phyloP scores from a whole-genome alignment of 1,284 basidiomycete genomes.

The Leccinum glutinopallens region DNA sequence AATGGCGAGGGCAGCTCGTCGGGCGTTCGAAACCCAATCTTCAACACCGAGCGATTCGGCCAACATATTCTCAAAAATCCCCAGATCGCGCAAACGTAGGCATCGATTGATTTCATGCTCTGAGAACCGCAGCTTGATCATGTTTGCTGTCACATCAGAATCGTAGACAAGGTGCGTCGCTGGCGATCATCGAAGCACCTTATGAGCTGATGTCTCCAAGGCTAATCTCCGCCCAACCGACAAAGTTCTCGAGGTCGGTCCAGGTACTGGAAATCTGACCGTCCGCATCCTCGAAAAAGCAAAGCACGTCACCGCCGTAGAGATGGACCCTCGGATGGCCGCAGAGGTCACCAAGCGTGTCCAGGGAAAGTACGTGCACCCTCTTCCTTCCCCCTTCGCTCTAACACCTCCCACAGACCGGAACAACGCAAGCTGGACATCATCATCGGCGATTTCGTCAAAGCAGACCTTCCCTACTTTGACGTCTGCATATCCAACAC shows the following conservation, averaged over 20 bases:
- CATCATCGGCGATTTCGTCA: slow-evolving; percentile 96
- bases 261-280: slow-evolving; percentile 95
- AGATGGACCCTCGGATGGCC: slow-evolving; percentile 99
- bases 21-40: slow-evolving; percentile 76
- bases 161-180: slow-evolving; percentile 68
- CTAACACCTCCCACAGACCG: slow-evolving; percentile 55
- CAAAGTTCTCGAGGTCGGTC: slow-evolving; percentile 96
- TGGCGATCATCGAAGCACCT: neutral
- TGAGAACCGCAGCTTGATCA: slow-evolving; percentile 17
- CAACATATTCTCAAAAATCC: slow-evolving; percentile 98
- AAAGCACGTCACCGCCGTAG: slow-evolving; percentile 90
- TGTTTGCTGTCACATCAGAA: slow-evolving; percentile 45
- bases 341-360: slow-evolving; percentile 97
- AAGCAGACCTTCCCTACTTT: slow-evolving; percentile 95
- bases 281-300: slow-evolving; percentile 91
- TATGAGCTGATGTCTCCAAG: slow-evolving; percentile 40
- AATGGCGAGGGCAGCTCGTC: slow-evolving; percentile 46
- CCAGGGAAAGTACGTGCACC: slow-evolving; percentile 80
- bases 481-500: slow-evolving; percentile 99
- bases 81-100: slow-evolving; percentile 84
- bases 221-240: slow-evolving; percentile 94
- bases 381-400: neutral
- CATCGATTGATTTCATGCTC: slow-evolving; percentile 24
- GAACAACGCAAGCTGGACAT: slow-evolving; percentile 95
- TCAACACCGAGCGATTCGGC: slow-evolving; percentile 93